Evolutionary conservation across 1,284 basidiomycete genomes (phyloP), one percentile per base, ranked within the genome.

Genomic region (Ganoderma boninense): DNA sequence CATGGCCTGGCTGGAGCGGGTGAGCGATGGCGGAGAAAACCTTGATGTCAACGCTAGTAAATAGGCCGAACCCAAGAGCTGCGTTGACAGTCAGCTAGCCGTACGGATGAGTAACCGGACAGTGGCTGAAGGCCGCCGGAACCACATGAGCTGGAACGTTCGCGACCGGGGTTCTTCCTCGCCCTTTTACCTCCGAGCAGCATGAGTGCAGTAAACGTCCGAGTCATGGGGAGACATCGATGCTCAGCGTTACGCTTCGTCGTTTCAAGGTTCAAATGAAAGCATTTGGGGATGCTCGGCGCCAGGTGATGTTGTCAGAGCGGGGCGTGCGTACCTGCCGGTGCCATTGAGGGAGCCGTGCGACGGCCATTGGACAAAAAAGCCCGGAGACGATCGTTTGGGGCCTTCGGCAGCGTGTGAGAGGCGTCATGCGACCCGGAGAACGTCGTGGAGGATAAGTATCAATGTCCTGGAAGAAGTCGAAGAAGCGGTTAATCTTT

Each of bases 341-440:
- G 49, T 67, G 65, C 52, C 66, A 63, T 26, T 63, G 62, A 63
- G 63, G 64, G 35, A 35, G 29, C 49, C 40, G 52, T 65, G 61
- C 62, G 62, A 40, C 62, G 42, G 54, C 57, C 59, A 74, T 74
- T 74, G 73, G 73, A 68, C 67, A 70, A 64, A 74, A 71, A 69
- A 71, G 69, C 70, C 73, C 73, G 73, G 73, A 65, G 73, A 74
- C 68, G 73, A 74, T 71, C 73, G 62, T 54, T 42, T n/a, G 16
- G 20, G 35, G 14, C 62, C 59, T 38, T 62, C 42, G 20, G 49
- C 20, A 60, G 59, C n/a, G 35, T 60, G 32, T 20, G 40, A 26
- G 49, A 38, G 57, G 64, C 59, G 66, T 68, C 70, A 71, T 73
- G 72, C 57, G 72, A 61, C 66, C 43, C 64, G 43, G 65, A 40